phyloP scores from a whole-genome alignment of 208 protist species.

The Crithidia expoeki region DNA sequence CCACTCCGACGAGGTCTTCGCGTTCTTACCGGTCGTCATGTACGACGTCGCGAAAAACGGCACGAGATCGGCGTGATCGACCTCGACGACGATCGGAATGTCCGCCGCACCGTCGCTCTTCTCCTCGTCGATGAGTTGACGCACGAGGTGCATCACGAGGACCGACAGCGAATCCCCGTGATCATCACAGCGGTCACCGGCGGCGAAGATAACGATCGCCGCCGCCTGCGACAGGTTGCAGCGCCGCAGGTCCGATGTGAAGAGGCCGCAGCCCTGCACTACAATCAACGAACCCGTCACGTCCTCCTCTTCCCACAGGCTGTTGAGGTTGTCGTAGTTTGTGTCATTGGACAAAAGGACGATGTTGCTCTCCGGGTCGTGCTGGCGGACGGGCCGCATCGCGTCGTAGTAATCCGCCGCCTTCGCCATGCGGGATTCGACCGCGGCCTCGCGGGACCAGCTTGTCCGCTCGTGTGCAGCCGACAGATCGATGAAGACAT shows the following conservation, averaged over 20 bases:
- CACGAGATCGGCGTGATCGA: conserved; percentile 35
- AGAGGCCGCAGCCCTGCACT: conserved; percentile 47
- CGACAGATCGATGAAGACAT: conserved; percentile 55
- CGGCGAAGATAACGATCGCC: conserved; percentile 43
- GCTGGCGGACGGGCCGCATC: conserved; percentile 43
- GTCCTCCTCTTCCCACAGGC: conserved; percentile 46
- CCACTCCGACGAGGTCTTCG: conserved; percentile 31
- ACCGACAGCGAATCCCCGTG: conserved; percentile 46
- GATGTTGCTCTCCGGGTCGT: conserved; percentile 37
- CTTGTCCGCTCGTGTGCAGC: conserved; percentile 35
- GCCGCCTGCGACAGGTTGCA: conserved; percentile 41
- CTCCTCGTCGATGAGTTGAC: conserved; percentile 30
- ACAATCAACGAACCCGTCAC: conserved; percentile 28
- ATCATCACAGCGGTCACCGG: conserved; percentile 42
- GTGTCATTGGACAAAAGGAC: conserved; percentile 41
- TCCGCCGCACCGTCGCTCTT: conserved; percentile 18
- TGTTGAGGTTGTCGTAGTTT: conserved; percentile 39
- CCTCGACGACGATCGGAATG: conserved; percentile 41
- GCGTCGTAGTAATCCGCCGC: conserved; percentile 46
- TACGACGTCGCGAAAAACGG: conserved; percentile 23
- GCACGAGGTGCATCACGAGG: conserved; percentile 33
- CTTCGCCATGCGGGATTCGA: conserved; percentile 36
- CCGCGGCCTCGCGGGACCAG: conserved; percentile 35
- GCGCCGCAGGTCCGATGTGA: conserved; percentile 37
- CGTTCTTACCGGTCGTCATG: conserved; percentile 21